Percentiles rank a stretch among this genome's conserved stretches.
Evolutionary conservation across 129 eudicot species (phyloP).

Genomic region (Chrysanthemum lavandulifolium): DNA sequence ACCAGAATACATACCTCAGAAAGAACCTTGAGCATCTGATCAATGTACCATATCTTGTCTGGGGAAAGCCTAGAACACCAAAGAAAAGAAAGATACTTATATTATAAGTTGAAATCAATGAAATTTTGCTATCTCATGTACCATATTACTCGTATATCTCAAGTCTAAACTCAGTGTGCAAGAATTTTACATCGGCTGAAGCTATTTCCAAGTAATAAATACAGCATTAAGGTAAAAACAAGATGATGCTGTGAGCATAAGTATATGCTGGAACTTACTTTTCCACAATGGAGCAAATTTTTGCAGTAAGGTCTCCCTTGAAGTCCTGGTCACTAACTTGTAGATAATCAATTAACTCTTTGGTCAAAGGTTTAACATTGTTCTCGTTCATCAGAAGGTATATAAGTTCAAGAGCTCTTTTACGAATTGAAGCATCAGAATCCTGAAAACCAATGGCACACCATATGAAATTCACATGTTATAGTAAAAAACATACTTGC

Average conservation of each 20-base stretch:
- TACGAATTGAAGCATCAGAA: conserved; percentile 96
- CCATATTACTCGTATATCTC: conserved; percentile 7
- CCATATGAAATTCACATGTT: conserved; percentile 1
- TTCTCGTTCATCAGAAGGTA: conserved; percentile 88
- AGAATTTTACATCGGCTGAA: background rate
- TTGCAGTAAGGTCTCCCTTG: conserved; percentile 90
- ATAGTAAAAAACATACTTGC: background rate
- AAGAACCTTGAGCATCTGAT: conserved; percentile 96
- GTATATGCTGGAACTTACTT: conserved; percentile 55
- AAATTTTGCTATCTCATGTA: background rate
- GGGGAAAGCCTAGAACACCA: conserved; percentile 78
- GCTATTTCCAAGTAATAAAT: background rate
- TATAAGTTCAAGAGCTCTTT: conserved; percentile 97
- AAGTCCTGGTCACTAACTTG: conserved; percentile 93
- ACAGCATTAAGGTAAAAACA: background rate
- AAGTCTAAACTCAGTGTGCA: background rate
- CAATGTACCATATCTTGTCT: conserved; percentile 94
- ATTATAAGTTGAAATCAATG: conserved; percentile 3
- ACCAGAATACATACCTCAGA: conserved; percentile 63
- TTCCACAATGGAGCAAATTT: conserved; percentile 94
- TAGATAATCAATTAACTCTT: conserved; percentile 85
- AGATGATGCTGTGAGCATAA: background rate
- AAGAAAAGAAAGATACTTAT: background rate
- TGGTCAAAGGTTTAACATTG: conserved; percentile 84
- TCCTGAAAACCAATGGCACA: conserved; percentile 51